Base-by-base conservation (phyloP, 176 grass and related monocot species). In the Eragrostis nindensis region DNA sequence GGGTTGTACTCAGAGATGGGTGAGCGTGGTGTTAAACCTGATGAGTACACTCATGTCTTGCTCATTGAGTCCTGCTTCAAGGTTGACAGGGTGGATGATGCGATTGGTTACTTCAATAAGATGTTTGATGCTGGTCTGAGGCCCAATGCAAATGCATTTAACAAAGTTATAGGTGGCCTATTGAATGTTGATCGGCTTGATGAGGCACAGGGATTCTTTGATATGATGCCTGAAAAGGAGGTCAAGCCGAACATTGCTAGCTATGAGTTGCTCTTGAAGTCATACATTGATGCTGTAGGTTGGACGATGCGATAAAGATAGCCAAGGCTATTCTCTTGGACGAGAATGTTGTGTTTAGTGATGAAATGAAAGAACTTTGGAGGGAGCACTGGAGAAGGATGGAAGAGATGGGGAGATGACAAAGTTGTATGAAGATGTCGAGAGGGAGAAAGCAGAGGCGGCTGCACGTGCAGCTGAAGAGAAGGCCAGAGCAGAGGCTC, bases 171-270 rank as follows among this genome's bases (percentile, higher is more conserved):
- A 46, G 49, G 46, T 62, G 87, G 87, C 26, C 73, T 95, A 77
- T 57, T 87, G 59, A 87, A 92, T 63, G 80, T 82, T 24, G 84
- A 48, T 57, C 80, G 68, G 59, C 32, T 95, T 62, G 81, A 91
- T 24, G 89, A 92, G 69, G 92, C 89, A 54, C 87, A 89, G 68
- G 39, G 71, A 3, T 87, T 92, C 45, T 92, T 92, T 66, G 84
- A 94, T 76, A 63, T 63, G 85, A 94, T 94, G 86, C 54, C 82
- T 13, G 87, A 89, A 56, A 95, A 87, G 64, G 92, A 92, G 73
- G 84, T 82, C 32, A 92, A 95, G 73, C 92, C 86, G 74, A 89
- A 95, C 65, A 81, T 44, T 49, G 80, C 41, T 42, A 95, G 89
- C 68, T 95, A 87, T 42, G 92, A 95, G 68, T 74, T 92, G 41